Conservation (phyloP, 2,329 filamentous ascomycete genomes). For the Microdochium trichocladiopsis region DNA sequence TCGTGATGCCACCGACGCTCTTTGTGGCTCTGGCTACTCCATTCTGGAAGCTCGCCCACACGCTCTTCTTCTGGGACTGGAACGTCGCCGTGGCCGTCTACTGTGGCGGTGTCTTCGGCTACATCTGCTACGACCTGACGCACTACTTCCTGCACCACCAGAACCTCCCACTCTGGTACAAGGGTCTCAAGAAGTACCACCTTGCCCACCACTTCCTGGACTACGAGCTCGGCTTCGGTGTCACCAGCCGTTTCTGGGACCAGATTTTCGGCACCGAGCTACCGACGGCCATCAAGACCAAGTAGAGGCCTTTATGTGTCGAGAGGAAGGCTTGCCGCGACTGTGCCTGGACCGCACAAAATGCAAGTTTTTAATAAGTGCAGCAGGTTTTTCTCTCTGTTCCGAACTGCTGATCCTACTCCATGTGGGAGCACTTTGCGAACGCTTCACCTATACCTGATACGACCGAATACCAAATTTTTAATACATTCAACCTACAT, state of each 20-base stretch:
- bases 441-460: neutral
- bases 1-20: constrained; percentile 92
- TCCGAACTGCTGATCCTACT: too few species aligned
- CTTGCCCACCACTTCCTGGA: constrained; percentile 96
- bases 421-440: too few species aligned
- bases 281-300: constrained; percentile 25
- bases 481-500: neutral
- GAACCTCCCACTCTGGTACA: constrained; percentile 85
- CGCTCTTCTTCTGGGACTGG: constrained; percentile 80
- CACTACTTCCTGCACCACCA: constrained; percentile 98
- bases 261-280: constrained; percentile 85
- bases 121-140: constrained; percentile 92
- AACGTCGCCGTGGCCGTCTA: constrained; percentile 70
- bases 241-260: constrained; percentile 97
- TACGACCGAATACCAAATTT: neutral
- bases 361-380: neutral
- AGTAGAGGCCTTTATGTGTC: constrained; percentile 8
- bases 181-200: constrained; percentile 93
- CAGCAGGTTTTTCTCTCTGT: too few species aligned
- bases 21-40: constrained; percentile 78
- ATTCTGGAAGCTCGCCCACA: constrained; percentile 87
- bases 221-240: constrained; percentile 94
- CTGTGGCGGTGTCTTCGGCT: constrained; percentile 90
- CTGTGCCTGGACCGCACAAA: neutral
- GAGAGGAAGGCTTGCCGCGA: neutral